Percentiles rank a stretch among this genome's conserved stretches.
phyloP scores from a whole-genome alignment of 495 filamentous ascomycete genomes.

The Tuber aestivum region DNA sequence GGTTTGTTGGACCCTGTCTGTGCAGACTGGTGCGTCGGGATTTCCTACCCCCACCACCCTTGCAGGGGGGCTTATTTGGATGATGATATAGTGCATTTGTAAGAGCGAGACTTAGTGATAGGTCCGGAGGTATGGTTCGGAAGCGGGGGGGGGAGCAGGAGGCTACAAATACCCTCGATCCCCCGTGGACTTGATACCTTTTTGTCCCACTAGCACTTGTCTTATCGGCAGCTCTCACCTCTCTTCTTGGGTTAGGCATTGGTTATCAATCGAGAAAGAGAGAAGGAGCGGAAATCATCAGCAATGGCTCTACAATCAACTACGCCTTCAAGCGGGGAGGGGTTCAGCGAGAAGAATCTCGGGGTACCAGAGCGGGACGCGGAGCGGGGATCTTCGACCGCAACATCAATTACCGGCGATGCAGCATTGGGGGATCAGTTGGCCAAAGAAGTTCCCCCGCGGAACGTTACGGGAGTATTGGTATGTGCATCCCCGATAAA shows the following conservation, averaged over 20 bases:
- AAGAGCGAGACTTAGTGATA: background rate
- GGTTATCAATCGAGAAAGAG: background rate
- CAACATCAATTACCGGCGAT: background rate
- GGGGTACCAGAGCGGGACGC: background rate
- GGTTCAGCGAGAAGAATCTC: background rate
- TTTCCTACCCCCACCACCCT: background rate
- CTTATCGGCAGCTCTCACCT: background rate
- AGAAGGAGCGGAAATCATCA: background rate
- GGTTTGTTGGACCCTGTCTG: background rate
- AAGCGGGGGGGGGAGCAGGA: background rate
- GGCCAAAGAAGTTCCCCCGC: background rate
- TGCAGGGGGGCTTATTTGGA: background rate
- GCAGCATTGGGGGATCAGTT: background rate
- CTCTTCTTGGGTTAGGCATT: background rate
- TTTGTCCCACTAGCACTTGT: background rate
- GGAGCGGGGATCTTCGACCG: background rate
- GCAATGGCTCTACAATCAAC: background rate
- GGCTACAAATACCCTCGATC: background rate
- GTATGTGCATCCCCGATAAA: background rate
- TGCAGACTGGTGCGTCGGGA: background rate
- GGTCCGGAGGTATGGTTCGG: background rate
- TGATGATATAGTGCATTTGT: background rate
- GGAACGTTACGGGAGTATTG: constrained; percentile 17
- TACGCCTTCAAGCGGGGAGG: background rate
- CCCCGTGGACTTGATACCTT: background rate